Evolutionary conservation across 2,329 filamentous ascomycete genomes (phyloP), one percentile per base, ranked within the genome.

Genomic region (Aspergillus sp.): DNA sequence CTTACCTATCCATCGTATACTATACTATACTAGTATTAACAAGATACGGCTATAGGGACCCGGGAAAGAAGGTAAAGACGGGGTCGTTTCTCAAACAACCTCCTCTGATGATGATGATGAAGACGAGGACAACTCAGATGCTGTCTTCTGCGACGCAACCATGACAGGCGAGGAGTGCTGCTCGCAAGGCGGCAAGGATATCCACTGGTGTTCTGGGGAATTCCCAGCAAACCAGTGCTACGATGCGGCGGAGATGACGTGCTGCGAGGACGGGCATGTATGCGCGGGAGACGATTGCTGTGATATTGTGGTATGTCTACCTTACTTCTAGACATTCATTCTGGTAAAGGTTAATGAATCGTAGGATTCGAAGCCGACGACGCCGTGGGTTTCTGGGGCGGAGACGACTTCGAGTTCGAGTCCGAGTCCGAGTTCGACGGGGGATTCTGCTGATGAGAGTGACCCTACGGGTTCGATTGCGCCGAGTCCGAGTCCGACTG

Each of bases 231-330:
- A 15, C 6, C 24, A 20, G 19, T 59, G 57, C 40, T 55, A 55
- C 15, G 55, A 59, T 44, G 13, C 19, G 5, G 48, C 37, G 12
- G 12, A 42, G 3, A 46, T 44, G 30, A 19, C 33, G 13, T 59
- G 57, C 40, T 59, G 57, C 45, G 49, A 27, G 9, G 51, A 59
- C 19, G 57, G 57, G 4, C 54, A 54, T 44, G 47, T 59, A 6
- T 59, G 57, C 15, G 24, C 22, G 15, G 47, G 33, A 9, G 33
- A 59, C 11, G 40, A 47, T 3, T 59, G 51, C 46, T 59, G 57
- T 27, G 46, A 48, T 30, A 17, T 59, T 34, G 52, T 59, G 34
- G 34, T 37, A 37, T 7, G 34, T 15, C 20, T 20, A 20, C 20
- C 20, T 20, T n/a, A n/a, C n/a, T 20, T 20, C 20, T 20, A 20